Evolutionary conservation across 208 protist genomes (phyloP), one percentile per base, ranked within the genome.

Genomic region (Vickermania spadyakhi): DNA sequence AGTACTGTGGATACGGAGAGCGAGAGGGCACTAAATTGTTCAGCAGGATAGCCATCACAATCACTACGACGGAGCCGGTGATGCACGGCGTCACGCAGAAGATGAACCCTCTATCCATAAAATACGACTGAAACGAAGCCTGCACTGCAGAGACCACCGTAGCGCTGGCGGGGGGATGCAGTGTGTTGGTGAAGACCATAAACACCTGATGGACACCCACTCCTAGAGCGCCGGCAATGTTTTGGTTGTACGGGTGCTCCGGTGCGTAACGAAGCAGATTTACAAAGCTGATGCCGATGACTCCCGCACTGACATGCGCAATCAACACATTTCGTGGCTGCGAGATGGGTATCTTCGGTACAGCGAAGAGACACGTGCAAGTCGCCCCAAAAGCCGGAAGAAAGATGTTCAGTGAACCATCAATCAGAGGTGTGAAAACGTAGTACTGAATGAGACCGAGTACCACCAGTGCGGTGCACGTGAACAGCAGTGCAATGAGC

Each of bases 1-100:
- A 84, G 52, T 84, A 86, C 51, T 77, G 66, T 5, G 80, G 80
- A 62, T 82, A 91, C n/a, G 80, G 84, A 25, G 70, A 71, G 1
- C 78, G 77, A 23, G 69, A 64, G 3, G 58, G 54, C 4, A 87
- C 52, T 0, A 86, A 27, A 58, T 88, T 91, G 58, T 87, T 84
- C 21, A 85, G 58, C 13, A 84, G 1, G 67, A 66, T 81, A 21
- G 72, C 68, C 53, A 77, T 77, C 1, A 91, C 52, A 21, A 73
- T 61, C 25, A 79, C 66, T 50, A 88, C 30, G 1, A 79, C 23
- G 1, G 67, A 63, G 5, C 75, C 77, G 5, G 73, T 52, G 3
- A 88, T 64, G 5, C 79, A 66, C 1, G 73, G 84, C 1, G 58
- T 60, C 2, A 91, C 29, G 18, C 84, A 70, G 72, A 88, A 91